Conservation (phyloP, 768 basidiomycete species). For the Pleurotus cornucopiae region DNA sequence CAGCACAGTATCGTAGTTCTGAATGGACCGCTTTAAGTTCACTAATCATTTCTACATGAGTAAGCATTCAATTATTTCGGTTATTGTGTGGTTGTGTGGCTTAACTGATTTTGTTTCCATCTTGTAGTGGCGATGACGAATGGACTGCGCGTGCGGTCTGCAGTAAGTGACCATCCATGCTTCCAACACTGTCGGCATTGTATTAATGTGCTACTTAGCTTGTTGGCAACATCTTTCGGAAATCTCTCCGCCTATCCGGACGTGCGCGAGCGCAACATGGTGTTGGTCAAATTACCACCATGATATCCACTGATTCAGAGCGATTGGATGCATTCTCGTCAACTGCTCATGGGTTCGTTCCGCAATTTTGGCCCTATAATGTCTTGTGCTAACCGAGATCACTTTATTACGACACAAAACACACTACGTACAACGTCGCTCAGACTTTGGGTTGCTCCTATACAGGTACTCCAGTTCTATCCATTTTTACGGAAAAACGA, state of each 20-base stretch:
- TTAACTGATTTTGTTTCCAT: neutral
- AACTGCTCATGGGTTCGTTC: conserved; percentile 36
- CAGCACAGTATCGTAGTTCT: neutral
- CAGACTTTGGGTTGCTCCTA: conserved; percentile 58
- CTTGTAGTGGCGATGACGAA: conserved; percentile 25
- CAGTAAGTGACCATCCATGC: conserved; percentile 16
- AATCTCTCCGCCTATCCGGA: conserved; percentile 64
- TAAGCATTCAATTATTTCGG: conserved; percentile 1
- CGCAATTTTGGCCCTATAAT: neutral
- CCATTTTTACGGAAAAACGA: neutral
- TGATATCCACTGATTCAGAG: conserved; percentile 62
- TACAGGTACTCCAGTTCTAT: conserved; percentile 34
- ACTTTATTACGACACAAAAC: no score
- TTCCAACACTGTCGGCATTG: neutral
- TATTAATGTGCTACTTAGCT: conserved; percentile 18
- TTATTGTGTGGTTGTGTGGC: neutral
- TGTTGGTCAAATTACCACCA: conserved; percentile 64
- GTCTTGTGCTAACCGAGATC: neutral
- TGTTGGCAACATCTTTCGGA: conserved; percentile 53
- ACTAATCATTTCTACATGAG: conserved; percentile 27
- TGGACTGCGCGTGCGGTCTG: conserved; percentile 29
- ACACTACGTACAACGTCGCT: no score
- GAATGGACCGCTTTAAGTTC: conserved; percentile 5
- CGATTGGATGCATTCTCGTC: conserved; percentile 48
- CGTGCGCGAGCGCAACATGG: conserved; percentile 53